phyloP scores from a whole-genome alignment of 139 green algal genomes.

The Coelastrella sp. region DNA sequence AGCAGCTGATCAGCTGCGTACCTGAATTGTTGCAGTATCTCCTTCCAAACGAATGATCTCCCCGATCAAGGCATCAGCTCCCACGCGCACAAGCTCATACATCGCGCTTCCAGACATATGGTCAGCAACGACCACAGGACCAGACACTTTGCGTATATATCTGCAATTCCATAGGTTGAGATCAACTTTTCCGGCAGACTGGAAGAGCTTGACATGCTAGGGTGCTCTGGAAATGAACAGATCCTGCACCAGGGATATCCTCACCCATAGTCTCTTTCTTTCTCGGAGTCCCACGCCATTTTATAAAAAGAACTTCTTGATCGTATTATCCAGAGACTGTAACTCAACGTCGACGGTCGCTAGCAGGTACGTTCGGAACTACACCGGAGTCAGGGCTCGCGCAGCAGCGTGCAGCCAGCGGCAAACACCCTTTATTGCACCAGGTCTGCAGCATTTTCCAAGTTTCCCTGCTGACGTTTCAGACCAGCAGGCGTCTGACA shows the following conservation, averaged over 20 bases:
- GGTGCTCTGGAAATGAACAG: neutral
- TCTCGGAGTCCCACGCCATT: slow-evolving; percentile 30
- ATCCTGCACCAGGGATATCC: neutral
- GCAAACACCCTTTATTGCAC: neutral
- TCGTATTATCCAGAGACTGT: neutral
- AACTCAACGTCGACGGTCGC: neutral
- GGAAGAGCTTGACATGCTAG: neutral
- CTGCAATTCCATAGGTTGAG: slow-evolving; percentile 39
- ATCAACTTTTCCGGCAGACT: neutral
- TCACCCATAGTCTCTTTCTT: slow-evolving; percentile 60
- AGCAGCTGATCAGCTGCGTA: slow-evolving; percentile 41
- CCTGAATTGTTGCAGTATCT: slow-evolving; percentile 98
- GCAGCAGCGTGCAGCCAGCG: too few relatives aligned
- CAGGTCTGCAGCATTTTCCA: too few relatives aligned
- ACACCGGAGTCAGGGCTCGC: too few relatives aligned
- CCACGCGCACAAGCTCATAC: slow-evolving; percentile 99
- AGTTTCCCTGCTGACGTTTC: too few relatives aligned
- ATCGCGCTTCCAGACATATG: slow-evolving; percentile 96
- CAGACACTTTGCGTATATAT: slow-evolving; percentile 94
- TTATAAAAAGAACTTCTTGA: neutral
- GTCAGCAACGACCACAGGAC: slow-evolving; percentile 96
- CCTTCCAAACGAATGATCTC: slow-evolving; percentile 99
- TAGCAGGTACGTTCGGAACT: neutral
- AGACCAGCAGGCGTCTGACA: too few relatives aligned
- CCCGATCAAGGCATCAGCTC: slow-evolving; percentile 94